Base-by-base conservation (phyloP, 495 filamentous ascomycete genomes). In the Darksidea phi region DNA sequence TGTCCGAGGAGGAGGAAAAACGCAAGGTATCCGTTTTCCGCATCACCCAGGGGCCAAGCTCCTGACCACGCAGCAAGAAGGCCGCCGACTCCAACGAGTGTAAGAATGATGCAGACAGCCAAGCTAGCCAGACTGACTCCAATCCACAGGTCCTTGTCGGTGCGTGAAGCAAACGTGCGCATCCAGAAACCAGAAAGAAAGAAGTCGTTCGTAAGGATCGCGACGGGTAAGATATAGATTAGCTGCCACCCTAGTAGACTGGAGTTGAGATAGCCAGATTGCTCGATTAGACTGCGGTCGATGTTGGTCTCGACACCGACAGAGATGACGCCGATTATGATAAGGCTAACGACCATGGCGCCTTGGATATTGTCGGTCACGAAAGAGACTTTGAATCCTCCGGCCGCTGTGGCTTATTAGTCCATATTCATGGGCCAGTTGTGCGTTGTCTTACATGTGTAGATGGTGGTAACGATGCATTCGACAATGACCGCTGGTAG, bases 121-220 rank as follows among this genome's bases (percentile, higher is more conserved):
- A 84, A 70, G 12, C 81, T 79, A 18, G 88, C 88, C 17, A 87
- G 74, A n/a, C 77, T 77, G 32, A 86, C 78, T 11, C 88, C 88
- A 53, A 88, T 77, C 76, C 80, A 82, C n/a, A 91, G 80, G 63
- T 90, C 88, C 57, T 77, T 84, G 74, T 91, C 88, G 0, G 87
- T 87, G 67, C 84, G 86, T 57, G 86, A 85, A 20, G 88, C 86
- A 69, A 91, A 91, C n/a, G 88, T 87, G 48, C 88, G 85, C 66
- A 90, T 82, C 88, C 88, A 91, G 75, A 87, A 89, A 59, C 81
- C 82, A 50, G 86, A 87, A 32, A 90, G 74, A 73, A 91, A 91
- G 76, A 91, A 88, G 71, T 88, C 81, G 68, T 89, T 90, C 26
- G 87, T 90, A 32, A 90, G 70, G 50, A 91, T 81, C 23, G 87